Conservation (phyloP, 2,329 filamentous ascomycete genomes). For the Fusarium drepaniforme region DNA sequence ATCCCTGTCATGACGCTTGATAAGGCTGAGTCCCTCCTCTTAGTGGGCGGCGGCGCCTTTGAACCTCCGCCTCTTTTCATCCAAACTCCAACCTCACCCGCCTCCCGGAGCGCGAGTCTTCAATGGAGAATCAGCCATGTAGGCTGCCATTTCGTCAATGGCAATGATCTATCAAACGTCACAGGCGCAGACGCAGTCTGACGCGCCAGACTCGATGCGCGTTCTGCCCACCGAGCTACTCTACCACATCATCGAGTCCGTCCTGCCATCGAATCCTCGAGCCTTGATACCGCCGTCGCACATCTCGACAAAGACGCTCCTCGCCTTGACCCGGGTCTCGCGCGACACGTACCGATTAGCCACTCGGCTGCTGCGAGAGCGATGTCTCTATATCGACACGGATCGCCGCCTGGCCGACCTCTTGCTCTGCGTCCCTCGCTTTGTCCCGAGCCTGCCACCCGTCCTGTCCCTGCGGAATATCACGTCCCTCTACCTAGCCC, state of each 20-base stretch:
- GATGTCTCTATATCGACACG: slow-evolving; percentile 60
- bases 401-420: slow-evolving; percentile 49
- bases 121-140: slow-evolving; percentile 1
- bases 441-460: slow-evolving; percentile 46
- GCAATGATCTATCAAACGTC: slow-evolving; percentile 18
- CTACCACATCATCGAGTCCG: slow-evolving; percentile 50
- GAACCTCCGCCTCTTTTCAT: background rate
- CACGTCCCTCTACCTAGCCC: slow-evolving; percentile 56
- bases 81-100: background rate
- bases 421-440: slow-evolving; percentile 50
- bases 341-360: slow-evolving; percentile 56
- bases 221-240: slow-evolving; percentile 51
- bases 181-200: background rate
- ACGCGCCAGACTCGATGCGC: background rate
- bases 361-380: slow-evolving; percentile 56
- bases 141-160: slow-evolving; percentile 5
- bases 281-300: slow-evolving; percentile 53
- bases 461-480: slow-evolving; percentile 49
- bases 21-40: slow-evolving; percentile 10
- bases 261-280: slow-evolving; percentile 48
- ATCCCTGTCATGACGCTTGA: slow-evolving; percentile 13
- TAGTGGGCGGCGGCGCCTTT: background rate
- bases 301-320: slow-evolving; percentile 56
- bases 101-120: background rate
- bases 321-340: slow-evolving; percentile 58